Conservation (phyloP, 208 protist species). For the Leishmania guyanensis region DNA sequence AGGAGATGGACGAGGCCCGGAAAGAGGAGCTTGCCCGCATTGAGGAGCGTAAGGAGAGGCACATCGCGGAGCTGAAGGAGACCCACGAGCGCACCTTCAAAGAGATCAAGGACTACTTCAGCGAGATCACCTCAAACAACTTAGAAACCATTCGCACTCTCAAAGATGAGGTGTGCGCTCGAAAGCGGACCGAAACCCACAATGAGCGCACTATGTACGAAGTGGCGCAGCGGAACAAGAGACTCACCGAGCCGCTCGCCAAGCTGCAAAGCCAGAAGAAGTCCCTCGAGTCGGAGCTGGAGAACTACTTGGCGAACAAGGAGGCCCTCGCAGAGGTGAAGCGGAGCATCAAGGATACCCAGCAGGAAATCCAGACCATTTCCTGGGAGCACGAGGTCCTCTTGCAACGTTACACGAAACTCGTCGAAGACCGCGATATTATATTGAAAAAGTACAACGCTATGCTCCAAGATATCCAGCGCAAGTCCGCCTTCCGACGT, state of each 20-base stretch:
- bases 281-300: conserved; percentile 89
- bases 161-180: conserved; percentile 95
- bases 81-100: conserved; percentile 96
- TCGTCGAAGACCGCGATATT: conserved; percentile 95
- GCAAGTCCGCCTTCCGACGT: conserved; percentile 94
- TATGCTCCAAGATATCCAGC: conserved; percentile 96
- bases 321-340: conserved; percentile 86
- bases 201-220: conserved; percentile 98
- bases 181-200: conserved; percentile 94
- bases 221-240: conserved; percentile 96
- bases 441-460: conserved; percentile 95
- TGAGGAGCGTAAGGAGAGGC: conserved; percentile 96
- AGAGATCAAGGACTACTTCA: conserved; percentile 98
- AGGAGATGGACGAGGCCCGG: conserved; percentile 91
- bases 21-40: conserved; percentile 94
- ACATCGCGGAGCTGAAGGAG: conserved; percentile 94
- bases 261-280: conserved; percentile 93
- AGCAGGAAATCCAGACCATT: conserved; percentile 92
- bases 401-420: conserved; percentile 89
- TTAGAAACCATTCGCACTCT: conserved; percentile 98
- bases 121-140: conserved; percentile 98
- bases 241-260: conserved; percentile 95
- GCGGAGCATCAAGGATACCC: conserved; percentile 59
- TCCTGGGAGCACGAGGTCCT: conserved; percentile 97
- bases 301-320: conserved; percentile 91